Percentiles rank a stretch among this genome's conserved stretches.
These are phyloP conservation scores for Dendrobium nobile DNA, from an alignment of 106 monocot species.

Conservation along the genomic window DNA sequence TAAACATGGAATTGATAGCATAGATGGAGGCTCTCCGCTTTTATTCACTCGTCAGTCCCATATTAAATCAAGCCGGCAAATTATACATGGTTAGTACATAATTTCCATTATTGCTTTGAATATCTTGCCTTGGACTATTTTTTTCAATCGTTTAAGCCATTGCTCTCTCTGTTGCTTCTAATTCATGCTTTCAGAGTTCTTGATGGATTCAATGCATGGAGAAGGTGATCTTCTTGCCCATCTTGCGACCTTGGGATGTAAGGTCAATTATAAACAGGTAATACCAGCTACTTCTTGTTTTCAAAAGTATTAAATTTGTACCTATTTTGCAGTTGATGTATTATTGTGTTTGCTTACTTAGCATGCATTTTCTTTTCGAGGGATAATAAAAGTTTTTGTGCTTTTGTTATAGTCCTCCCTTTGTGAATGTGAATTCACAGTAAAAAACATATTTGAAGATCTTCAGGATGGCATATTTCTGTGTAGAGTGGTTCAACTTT, in stretches of 20 bases:
- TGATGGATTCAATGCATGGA: conserved; percentile 54
- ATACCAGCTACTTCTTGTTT: background rate
- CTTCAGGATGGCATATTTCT: conserved; percentile 63
- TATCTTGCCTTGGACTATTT: background rate
- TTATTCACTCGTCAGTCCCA: conserved; percentile 30
- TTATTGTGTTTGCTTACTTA: conserved; percentile 5
- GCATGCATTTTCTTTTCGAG: background rate
- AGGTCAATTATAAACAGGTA: conserved; percentile 55
- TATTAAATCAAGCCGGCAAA: conserved; percentile 57
- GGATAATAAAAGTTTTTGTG: background rate
- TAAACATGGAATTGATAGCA: conserved; percentile 60
- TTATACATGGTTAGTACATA: conserved; percentile 30
- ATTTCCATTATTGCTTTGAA: background rate
- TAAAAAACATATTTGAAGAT: conserved; percentile 51
- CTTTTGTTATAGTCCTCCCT: conserved; percentile 25
- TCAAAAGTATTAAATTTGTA: background rate
- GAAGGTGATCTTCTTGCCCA: conserved; percentile 65
- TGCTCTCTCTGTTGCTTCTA: background rate
- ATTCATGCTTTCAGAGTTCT: conserved; percentile 24
- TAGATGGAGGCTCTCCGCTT: conserved; percentile 55
- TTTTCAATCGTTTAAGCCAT: background rate
- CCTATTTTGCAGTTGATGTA: background rate
- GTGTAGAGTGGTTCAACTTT: conserved; percentile 52
- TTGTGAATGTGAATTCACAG: conserved; percentile 40
- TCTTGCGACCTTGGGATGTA: conserved; percentile 45